Evolutionary conservation across 352 stramenopile species (phyloP), one percentile per base, ranked within the genome.

Genomic region (Phytophthora pini): DNA sequence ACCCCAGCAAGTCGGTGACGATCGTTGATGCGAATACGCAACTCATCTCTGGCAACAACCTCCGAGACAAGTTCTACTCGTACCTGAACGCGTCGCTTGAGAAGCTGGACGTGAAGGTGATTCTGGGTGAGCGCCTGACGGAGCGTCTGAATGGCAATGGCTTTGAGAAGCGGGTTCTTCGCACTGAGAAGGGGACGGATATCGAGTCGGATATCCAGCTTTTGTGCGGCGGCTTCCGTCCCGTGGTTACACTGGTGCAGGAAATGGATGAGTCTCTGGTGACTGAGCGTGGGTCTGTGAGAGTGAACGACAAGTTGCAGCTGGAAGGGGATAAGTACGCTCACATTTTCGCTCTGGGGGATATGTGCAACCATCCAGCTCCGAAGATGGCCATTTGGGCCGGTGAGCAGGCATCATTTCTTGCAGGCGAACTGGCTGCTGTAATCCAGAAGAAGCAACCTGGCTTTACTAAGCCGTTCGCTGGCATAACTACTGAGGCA

Each of bases 191-290:
- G 36, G 79, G 79, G 39, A 88, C 71, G 8, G 49, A 66, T 46
- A 82, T 91, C 41, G 66, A 74, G n/a, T 79, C 77, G 8, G 82
- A 91, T 52, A 74, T 89, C 20, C 75, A 87, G 65, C 64, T 88
- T 10, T 54, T 85, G 4, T 81, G 70, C 32, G 75, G 66, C n/a
- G 73, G 77, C 3, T 84, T 83, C 34, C 51, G 50, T 24, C 77
- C 77, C 4, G 58, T 78, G 4, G 63, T 54, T 0, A 69, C 69
- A 13, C 43, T 85, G 31, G 59, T 82, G 0, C 43, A 76, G 47
- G 45, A 65, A 22, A 76, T 89, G 63, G 80, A 89, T 56, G n/a
- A 65, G 7, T 69, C 76, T 3, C 40, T 90, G 1, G 53, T 90
- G 20, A 74, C 61, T 1, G 69, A 77, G 0, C 44, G 59, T 22